phyloP scores from a whole-genome alignment of 176 grass and related monocot genomes.

The Rhynchospora tenuis region DNA sequence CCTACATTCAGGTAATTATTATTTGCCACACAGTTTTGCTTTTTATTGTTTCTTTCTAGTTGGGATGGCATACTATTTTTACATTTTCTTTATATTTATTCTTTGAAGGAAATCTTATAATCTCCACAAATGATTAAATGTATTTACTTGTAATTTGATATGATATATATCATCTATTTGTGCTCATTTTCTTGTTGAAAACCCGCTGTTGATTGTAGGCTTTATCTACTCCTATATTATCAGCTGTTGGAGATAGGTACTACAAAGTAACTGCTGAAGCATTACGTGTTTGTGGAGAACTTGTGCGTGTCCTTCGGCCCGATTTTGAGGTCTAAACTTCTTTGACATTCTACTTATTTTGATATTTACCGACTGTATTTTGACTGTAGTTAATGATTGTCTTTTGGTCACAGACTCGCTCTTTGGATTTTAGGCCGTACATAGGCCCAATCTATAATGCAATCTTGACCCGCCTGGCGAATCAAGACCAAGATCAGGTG shows the following conservation, averaged over 20 bases:
- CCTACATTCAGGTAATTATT: slow-evolving; percentile 75
- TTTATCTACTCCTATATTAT: slow-evolving; percentile 87
- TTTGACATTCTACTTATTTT: slow-evolving; percentile 12
- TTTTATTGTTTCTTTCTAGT: background rate
- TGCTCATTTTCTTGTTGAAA: slow-evolving; percentile 3
- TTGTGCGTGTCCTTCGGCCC: slow-evolving; percentile 85
- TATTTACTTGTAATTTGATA: slow-evolving; percentile 12
- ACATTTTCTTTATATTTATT: background rate
- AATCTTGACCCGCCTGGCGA: slow-evolving; percentile 83
- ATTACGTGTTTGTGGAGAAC: slow-evolving; percentile 90
- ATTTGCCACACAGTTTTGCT: background rate
- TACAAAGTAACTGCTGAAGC: slow-evolving; percentile 99
- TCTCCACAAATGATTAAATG: slow-evolving; percentile 5
- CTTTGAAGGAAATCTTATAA: background rate
- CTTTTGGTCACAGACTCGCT: slow-evolving; percentile 41
- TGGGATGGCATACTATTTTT: background rate
- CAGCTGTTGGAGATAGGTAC: slow-evolving; percentile 92
- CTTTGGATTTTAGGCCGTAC: slow-evolving; percentile 70
- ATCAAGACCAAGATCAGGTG: slow-evolving; percentile 99
- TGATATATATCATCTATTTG: background rate
- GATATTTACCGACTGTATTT: background rate
- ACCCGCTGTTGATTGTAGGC: slow-evolving; percentile 37
- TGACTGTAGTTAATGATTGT: background rate
- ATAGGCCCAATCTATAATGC: slow-evolving; percentile 77
- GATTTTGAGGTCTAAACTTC: slow-evolving; percentile 58